Percentiles rank a stretch among this genome's conserved stretches.
Evolutionary conservation across 805 yeast genomes (phyloP).

Genomic region (Nakazawaea molendinolei): DNA sequence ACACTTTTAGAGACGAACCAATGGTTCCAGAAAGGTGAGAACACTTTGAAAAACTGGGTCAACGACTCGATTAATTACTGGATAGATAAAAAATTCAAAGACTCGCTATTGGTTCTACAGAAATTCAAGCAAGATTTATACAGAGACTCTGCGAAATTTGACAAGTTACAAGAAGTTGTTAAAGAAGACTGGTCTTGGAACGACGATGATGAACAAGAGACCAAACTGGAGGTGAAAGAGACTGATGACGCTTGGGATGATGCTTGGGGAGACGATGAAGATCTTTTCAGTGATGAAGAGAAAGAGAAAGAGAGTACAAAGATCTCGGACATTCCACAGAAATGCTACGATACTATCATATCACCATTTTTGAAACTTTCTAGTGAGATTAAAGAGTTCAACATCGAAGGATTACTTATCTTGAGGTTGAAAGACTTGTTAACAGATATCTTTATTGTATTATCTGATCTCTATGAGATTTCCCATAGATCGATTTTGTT

Average conservation of each 20-base stretch:
- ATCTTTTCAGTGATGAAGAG: conserved; percentile 19
- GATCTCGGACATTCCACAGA: conserved; percentile 7
- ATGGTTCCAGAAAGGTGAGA: conserved; percentile 10
- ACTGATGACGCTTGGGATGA: neutral
- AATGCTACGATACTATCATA: conserved; percentile 17
- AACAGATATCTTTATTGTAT: conserved; percentile 20
- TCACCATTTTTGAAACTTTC: conserved; percentile 13
- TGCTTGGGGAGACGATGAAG: conserved; percentile 22
- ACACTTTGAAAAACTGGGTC: conserved; percentile 5
- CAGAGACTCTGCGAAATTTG: neutral
- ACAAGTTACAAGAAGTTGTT: neutral
- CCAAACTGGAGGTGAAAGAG: conserved; percentile 6
- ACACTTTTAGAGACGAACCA: neutral
- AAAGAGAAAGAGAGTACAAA: conserved; percentile 13
- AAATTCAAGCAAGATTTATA: neutral
- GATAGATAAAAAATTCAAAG: conserved; percentile 11
- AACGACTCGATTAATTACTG: conserved; percentile 10
- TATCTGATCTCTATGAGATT: conserved; percentile 12
- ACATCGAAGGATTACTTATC: conserved; percentile 19
- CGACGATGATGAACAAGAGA: conserved; percentile 4
- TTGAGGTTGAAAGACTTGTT: conserved; percentile 21
- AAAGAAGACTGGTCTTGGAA: conserved; percentile 9
- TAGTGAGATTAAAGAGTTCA: conserved; percentile 12
- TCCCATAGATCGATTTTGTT: conserved; percentile 22
- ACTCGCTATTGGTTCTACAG: conserved; percentile 1